Conservation (phyloP, 1,284 basidiomycete genomes). For the Cryptococcus sp. region DNA sequence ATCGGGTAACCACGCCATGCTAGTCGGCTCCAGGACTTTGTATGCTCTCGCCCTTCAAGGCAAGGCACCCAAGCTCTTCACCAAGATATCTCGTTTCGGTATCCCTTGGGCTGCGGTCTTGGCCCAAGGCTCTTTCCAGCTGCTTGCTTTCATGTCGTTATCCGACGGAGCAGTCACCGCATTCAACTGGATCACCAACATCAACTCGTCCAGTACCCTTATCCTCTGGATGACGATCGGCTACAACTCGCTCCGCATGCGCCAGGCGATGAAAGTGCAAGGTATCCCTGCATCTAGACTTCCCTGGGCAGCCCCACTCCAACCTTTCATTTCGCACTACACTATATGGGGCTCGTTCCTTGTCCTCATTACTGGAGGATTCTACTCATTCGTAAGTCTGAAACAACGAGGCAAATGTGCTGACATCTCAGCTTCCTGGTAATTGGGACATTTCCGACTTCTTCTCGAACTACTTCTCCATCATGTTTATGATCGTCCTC, state of each 20-base stretch:
- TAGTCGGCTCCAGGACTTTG: conserved; percentile 46
- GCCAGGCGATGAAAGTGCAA: conserved; percentile 29
- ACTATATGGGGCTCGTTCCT: conserved; percentile 21
- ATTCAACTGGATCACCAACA: conserved; percentile 24
- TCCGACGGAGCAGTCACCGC: conserved; percentile 15
- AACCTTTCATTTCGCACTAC: conserved; percentile 16
- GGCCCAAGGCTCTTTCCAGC: conserved; percentile 38
- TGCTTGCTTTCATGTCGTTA: conserved; percentile 47
- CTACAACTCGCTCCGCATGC: conserved; percentile 10
- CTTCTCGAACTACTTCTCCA: conserved; percentile 28
- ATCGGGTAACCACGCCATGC: conserved; percentile 30
- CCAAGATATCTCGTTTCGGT: conserved; percentile 45
- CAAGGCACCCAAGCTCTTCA: conserved; percentile 55
- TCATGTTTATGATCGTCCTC: conserved; percentile 28
- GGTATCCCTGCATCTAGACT: conserved; percentile 15
- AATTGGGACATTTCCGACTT: conserved; percentile 24
- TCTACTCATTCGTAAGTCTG: conserved; percentile 31
- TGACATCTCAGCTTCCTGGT: conserved; percentile 9
- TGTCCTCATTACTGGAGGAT: conserved; percentile 25
- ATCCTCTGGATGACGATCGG: conserved; percentile 22
- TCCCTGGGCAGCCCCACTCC: conserved; percentile 14
- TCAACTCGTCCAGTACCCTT: conserved; percentile 18
- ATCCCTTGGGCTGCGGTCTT: conserved; percentile 44
- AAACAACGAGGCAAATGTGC: not conserved
- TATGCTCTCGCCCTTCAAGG: conserved; percentile 54